phyloP scores from a whole-genome alignment of 305 asterid species.

The Fraxinus velutina region DNA sequence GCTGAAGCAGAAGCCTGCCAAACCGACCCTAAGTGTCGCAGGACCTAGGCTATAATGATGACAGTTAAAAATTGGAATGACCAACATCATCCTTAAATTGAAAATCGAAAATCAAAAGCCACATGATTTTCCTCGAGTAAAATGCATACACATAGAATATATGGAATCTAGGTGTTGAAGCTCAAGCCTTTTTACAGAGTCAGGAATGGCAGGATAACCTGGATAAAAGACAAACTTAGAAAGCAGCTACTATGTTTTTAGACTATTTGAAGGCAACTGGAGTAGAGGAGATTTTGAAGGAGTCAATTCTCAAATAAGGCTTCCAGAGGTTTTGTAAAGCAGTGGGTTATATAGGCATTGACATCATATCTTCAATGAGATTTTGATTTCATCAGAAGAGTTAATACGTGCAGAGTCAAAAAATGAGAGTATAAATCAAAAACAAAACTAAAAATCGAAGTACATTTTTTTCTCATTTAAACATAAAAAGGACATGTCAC shows the following conservation, averaged over 20 bases:
- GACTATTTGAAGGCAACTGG: not conserved
- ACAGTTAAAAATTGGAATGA: not conserved
- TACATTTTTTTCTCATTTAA: not conserved
- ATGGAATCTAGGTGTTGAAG: not conserved
- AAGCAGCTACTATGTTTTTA: not conserved
- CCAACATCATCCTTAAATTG: not conserved
- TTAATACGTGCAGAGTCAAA: not conserved
- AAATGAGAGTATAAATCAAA: not conserved
- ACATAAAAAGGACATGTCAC: not conserved
- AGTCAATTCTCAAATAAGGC: not conserved
- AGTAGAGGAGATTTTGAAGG: not conserved
- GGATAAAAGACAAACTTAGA: not conserved
- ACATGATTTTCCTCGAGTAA: not conserved
- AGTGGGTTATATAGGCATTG: not conserved
- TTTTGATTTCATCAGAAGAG: not conserved
- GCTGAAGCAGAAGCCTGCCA: not conserved
- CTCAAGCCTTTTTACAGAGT: not conserved
- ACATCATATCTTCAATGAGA: not conserved
- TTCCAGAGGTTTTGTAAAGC: not conserved
- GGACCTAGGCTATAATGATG: not conserved
- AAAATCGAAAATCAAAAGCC: constrained; percentile 5
- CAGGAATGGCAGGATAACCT: constrained; percentile 7
- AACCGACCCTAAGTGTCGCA: not conserved
- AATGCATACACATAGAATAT: not conserved
- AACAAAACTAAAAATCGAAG: not conserved